phyloP scores from a whole-genome alignment of 306 rosid genomes.

The Albizia julibrissin region DNA sequence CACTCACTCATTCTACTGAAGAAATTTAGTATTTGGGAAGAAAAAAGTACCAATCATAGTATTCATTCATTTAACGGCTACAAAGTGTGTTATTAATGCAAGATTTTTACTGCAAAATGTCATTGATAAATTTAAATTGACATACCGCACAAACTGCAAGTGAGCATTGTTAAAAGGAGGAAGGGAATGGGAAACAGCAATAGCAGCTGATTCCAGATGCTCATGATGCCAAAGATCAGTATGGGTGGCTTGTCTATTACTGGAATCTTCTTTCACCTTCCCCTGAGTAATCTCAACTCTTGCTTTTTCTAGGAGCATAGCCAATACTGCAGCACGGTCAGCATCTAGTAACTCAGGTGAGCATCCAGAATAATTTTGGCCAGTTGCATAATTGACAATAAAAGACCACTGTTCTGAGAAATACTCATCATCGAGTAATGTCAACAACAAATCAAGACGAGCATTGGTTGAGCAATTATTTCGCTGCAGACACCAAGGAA shows the following conservation, averaged over 20 bases:
- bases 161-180: slow-evolving; percentile 53
- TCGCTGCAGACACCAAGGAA: slow-evolving; percentile 83
- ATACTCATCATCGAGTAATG: slow-evolving; percentile 74
- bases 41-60: not conserved
- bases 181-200: slow-evolving; percentile 59
- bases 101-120: slow-evolving; percentile 13
- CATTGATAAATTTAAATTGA: slow-evolving; percentile 30
- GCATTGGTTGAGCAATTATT: slow-evolving; percentile 56
- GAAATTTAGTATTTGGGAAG: not conserved
- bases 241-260: slow-evolving; percentile 39
- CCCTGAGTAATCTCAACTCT: slow-evolving; percentile 51
- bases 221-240: slow-evolving; percentile 71
- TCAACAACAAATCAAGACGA: slow-evolving; percentile 76
- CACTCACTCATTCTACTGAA: slow-evolving; percentile 4
- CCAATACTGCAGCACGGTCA: slow-evolving; percentile 59
- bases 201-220: slow-evolving; percentile 70
- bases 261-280: slow-evolving; percentile 46
- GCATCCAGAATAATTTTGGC: slow-evolving; percentile 49
- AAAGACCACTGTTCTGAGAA: slow-evolving; percentile 84
- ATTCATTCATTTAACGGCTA: slow-evolving; percentile 21
- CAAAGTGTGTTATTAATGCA: not conserved
- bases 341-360: slow-evolving; percentile 46
- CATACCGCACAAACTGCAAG: slow-evolving; percentile 76
- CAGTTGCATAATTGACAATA: slow-evolving; percentile 58
- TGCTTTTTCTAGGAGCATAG: slow-evolving; percentile 73